Percentiles rank a stretch among this genome's conserved stretches.
phyloP scores from a whole-genome alignment of 169 alveolate species.

The Eimeria sp. region DNA sequence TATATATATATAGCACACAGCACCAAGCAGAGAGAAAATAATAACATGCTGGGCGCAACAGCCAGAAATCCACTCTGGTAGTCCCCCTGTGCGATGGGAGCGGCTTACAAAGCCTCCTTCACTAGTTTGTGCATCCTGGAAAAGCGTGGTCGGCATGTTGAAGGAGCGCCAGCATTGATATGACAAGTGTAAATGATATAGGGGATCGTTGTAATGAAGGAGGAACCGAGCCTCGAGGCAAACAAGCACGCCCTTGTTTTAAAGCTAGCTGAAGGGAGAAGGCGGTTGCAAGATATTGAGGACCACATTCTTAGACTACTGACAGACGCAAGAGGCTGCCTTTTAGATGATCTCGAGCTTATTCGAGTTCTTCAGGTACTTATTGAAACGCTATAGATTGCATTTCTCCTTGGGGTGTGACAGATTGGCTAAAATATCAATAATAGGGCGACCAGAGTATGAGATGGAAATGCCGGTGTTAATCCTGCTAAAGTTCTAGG shows the following conservation, averaged over 20 bases:
- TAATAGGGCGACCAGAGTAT: conserved; percentile 91
- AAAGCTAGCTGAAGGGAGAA: conserved; percentile 94
- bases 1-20: too few species aligned
- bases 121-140: neutral
- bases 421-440: conserved; percentile 89
- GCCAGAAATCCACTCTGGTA: neutral
- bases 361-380: conserved; percentile 92
- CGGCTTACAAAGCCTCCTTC: neutral
- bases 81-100: neutral
- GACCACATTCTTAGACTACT: conserved; percentile 95
- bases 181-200: conserved; percentile 65
- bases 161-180: neutral
- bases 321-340: conserved; percentile 94
- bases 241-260: conserved; percentile 94
- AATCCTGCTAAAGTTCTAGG: neutral
- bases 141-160: neutral
- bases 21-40: too few species aligned
- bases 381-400: conserved; percentile 85
- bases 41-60: neutral
- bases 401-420: conserved; percentile 92
- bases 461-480: conserved; percentile 84
- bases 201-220: conserved; percentile 94
- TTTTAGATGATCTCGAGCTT: conserved; percentile 96
- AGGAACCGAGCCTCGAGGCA: conserved; percentile 95
- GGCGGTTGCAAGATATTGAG: conserved; percentile 94